These are phyloP conservation scores for Stereocaulon alpinum DNA, from an alignment of 495 filamentous ascomycete genomes.

Conservation along the genomic window DNA sequence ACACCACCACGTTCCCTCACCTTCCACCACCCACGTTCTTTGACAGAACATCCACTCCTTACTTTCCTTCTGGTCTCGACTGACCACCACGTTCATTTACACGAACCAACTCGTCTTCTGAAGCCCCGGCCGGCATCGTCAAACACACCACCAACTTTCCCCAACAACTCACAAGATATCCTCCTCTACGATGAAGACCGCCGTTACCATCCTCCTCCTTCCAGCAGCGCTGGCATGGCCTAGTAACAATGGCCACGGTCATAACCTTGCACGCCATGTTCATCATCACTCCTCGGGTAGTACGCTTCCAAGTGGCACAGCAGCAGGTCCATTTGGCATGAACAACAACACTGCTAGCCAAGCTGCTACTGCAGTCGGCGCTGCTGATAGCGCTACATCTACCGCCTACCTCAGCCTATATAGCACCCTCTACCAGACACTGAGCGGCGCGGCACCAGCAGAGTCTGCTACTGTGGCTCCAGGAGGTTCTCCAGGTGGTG, in stretches of 20 bases:
- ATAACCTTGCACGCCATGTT: neutral
- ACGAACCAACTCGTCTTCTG: neutral
- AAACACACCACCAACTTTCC: neutral
- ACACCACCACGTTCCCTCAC: neutral
- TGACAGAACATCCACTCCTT: conserved; percentile 5
- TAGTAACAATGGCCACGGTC: neutral
- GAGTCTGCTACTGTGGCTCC: neutral
- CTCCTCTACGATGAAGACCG: conserved; percentile 4
- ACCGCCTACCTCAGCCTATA: neutral
- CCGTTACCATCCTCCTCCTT: conserved; percentile 2
- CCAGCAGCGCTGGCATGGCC: neutral
- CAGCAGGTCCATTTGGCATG: conserved; percentile 3
- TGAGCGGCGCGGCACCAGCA: neutral
- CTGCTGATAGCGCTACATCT: neutral
- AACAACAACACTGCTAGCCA: neutral
- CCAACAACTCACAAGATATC: neutral
- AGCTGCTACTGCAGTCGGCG: neutral
- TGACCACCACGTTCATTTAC: conserved; percentile 1
- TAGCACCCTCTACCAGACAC: neutral
- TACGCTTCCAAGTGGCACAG: neutral
- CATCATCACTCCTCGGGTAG: neutral
- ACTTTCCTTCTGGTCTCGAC: neutral
- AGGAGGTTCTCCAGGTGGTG: neutral
- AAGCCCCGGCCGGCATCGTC: conserved; percentile 2
- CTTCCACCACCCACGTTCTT: neutral